A percentile compares a stretch with the other conserved stretches of the same genome.
phyloP scores from a whole-genome alignment of 208 protist genomes.

The Acanthamoeba quina region DNA sequence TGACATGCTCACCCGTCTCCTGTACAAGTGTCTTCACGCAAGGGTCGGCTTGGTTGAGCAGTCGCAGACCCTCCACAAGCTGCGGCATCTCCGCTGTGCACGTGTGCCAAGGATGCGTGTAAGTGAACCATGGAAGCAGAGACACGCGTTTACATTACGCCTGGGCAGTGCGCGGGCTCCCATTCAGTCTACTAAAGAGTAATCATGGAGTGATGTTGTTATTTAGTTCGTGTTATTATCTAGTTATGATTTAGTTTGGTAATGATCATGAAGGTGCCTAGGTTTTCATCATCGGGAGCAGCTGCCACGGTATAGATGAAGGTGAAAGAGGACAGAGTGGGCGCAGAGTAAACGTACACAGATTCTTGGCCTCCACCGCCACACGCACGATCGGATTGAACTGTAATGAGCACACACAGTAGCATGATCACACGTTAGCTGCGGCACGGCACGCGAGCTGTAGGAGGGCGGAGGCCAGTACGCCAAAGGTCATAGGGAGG shows the following conservation, averaged over 20 bases:
- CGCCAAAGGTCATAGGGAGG: conserved; percentile 89
- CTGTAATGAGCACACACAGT: background rate
- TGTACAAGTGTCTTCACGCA: conserved; percentile 95
- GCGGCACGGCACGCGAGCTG: background rate
- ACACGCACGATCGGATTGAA: conserved; percentile 96
- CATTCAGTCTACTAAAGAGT: conserved; percentile 70
- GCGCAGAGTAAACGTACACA: conserved; percentile 10
- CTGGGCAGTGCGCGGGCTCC: no score
- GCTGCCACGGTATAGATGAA: background rate
- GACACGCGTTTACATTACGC: no score
- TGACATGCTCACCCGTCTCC: conserved; percentile 97
- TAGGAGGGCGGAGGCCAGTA: background rate
- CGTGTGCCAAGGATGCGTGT: background rate
- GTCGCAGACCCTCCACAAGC: conserved; percentile 92
- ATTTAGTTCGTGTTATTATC: conserved; percentile 18
- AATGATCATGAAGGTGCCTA: conserved; percentile 28
- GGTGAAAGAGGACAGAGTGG: background rate
- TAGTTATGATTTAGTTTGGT: conserved; percentile 64
- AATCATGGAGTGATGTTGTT: background rate
- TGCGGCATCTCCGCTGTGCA: conserved; percentile 82
- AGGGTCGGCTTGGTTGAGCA: conserved; percentile 97
- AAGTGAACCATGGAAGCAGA: no score
- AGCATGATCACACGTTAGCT: background rate
- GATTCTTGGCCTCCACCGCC: conserved; percentile 94
- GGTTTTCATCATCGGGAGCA: conserved; percentile 27